Conservation (phyloP, 371 early-diverging fungal genomes). For the Mucor lusitanicus region DNA sequence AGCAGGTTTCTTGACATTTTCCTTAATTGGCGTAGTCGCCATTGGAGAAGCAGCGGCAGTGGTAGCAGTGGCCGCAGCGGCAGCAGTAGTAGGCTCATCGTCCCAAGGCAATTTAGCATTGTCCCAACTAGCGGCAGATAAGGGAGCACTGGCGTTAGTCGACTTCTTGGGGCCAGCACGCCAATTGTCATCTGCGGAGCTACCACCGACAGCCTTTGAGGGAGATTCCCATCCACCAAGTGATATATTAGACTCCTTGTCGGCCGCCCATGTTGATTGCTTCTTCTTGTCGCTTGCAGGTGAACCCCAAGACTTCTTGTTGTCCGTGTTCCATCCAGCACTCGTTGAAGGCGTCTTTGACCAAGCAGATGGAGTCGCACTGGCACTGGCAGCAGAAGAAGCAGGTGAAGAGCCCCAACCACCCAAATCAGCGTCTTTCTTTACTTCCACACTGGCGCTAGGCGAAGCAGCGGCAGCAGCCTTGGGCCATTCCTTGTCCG, state of each 20-base stretch:
- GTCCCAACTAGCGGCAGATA: not conserved
- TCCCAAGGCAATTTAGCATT: slow-evolving; percentile 13
- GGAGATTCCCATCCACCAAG: not conserved
- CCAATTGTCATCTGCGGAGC: not conserved
- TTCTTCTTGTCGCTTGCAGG: not conserved
- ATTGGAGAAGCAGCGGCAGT: not conserved
- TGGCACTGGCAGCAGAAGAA: not conserved
- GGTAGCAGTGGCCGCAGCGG: not conserved
- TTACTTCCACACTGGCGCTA: not conserved
- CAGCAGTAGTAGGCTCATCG: not conserved
- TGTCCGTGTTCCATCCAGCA: not conserved
- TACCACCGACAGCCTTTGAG: not conserved
- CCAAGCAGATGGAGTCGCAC: not conserved
- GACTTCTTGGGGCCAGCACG: not conserved
- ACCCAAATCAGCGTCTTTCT: not conserved
- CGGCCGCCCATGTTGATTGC: not conserved
- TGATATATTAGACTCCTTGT: not conserved
- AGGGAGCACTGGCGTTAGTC: not conserved
- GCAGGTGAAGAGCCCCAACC: not conserved
- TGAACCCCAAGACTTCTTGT: not conserved
- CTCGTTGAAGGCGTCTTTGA: slow-evolving; percentile 1
- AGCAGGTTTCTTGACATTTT: not conserved
- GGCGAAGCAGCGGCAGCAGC: not conserved
- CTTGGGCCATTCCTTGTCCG: not conserved
- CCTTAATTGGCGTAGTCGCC: not conserved